Evolutionary conservation across 1,284 basidiomycete species (phyloP).

Genomic region (Papiliotrema fonsecae): DNA sequence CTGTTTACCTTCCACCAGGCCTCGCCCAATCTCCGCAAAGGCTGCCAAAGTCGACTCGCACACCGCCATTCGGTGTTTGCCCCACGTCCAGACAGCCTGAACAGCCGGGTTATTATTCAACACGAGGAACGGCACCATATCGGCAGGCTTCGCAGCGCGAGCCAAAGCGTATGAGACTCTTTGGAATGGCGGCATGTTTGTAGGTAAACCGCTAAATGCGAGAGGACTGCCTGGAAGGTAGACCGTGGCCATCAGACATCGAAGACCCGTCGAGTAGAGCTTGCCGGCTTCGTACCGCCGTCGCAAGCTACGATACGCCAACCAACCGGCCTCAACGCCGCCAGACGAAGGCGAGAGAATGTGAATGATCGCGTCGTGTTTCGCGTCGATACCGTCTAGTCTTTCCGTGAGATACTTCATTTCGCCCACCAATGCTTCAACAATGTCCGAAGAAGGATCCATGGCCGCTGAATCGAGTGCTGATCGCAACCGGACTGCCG

Average conservation of each 20-base stretch:
- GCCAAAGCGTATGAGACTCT: conserved; percentile 26
- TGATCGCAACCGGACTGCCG: conserved; percentile 16
- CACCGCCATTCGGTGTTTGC: conserved; percentile 22
- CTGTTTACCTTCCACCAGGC: neutral
- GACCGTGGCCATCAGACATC: conserved; percentile 30
- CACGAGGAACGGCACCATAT: conserved; percentile 28
- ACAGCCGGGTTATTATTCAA: conserved; percentile 15
- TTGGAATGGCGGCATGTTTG: conserved; percentile 7
- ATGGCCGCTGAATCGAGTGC: conserved; percentile 22
- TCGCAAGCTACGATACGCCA: conserved; percentile 31
- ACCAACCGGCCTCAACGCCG: conserved; percentile 23
- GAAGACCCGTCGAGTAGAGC: conserved; percentile 25
- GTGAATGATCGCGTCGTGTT: conserved; percentile 29
- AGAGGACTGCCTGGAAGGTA: conserved; percentile 29
- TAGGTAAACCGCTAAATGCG: conserved; percentile 27
- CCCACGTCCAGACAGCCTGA: conserved; percentile 29
- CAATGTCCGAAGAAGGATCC: conserved; percentile 22
- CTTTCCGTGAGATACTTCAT: conserved; percentile 21
- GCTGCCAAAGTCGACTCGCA: conserved; percentile 23
- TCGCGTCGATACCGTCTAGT: conserved; percentile 24
- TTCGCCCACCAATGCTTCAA: conserved; percentile 25
- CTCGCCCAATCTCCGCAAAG: conserved; percentile 23
- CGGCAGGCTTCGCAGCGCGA: conserved; percentile 27
- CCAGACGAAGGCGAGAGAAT: conserved; percentile 11
- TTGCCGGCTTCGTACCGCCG: conserved; percentile 31